These are phyloP conservation scores for Nannochloropsis granulata DNA, from an alignment of 108 stramenopile genomes.

Conservation along the genomic window DNA sequence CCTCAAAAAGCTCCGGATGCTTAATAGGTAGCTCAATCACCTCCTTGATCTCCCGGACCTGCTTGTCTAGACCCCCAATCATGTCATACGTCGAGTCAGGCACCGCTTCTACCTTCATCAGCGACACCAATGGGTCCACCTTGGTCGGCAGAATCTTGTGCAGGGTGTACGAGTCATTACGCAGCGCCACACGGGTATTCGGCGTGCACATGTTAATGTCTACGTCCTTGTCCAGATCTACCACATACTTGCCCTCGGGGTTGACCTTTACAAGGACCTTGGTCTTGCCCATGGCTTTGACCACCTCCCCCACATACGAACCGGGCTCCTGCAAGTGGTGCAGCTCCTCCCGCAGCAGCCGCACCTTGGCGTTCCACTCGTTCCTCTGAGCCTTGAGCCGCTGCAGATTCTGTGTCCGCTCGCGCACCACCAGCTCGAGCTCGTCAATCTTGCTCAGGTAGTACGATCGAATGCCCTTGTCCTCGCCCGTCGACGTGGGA, in stretches of 20 bases:
- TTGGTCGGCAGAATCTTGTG: slow-evolving; percentile 98
- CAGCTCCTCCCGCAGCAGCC: slow-evolving; percentile 91
- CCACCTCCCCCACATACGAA: slow-evolving; percentile 95
- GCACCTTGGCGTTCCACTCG: slow-evolving; percentile 84
- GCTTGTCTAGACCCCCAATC: slow-evolving; percentile 98
- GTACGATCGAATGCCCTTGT: slow-evolving; percentile 33
- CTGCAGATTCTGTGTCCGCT: slow-evolving; percentile 44
- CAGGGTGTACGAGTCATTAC: slow-evolving; percentile 93
- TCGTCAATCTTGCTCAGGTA: slow-evolving; percentile 44
- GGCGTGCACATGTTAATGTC: slow-evolving; percentile 90
- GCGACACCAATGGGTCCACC: slow-evolving; percentile 91
- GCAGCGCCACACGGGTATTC: slow-evolving; percentile 92
- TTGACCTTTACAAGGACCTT: slow-evolving; percentile 93
- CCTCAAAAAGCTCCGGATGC: slow-evolving; percentile 97
- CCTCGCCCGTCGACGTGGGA: neutral
- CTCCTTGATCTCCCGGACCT: slow-evolving; percentile 99
- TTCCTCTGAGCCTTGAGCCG: slow-evolving; percentile 93
- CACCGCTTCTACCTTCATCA: slow-evolving; percentile 99
- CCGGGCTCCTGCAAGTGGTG: slow-evolving; percentile 95
- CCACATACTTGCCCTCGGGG: slow-evolving; percentile 98
- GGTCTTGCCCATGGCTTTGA: slow-evolving; percentile 97
- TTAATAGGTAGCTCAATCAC: slow-evolving; percentile 99
- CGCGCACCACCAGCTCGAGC: slow-evolving; percentile 39
- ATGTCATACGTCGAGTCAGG: slow-evolving; percentile 99
- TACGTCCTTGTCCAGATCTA: slow-evolving; percentile 89